Evolutionary conservation across 2,329 filamentous ascomycete species (phyloP).

Genomic region (Colletotrichum shisoi): DNA sequence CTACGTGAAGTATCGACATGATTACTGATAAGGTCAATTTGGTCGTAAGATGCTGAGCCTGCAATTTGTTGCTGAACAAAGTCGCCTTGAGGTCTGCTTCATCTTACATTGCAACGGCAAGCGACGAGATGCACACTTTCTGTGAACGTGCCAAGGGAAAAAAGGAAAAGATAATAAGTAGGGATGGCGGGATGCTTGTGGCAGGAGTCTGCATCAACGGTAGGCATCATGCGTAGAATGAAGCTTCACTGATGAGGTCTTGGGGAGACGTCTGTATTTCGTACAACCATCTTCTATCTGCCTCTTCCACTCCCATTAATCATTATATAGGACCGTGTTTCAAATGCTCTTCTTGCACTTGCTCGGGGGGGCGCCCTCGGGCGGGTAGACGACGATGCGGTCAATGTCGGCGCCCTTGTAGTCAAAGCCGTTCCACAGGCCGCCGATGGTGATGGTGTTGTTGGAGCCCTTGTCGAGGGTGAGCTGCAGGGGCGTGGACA

Average conservation of each 20-base stretch:
- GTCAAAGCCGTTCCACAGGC: slow-evolving; percentile 63
- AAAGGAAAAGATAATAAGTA: no score
- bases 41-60: no score
- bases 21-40: no score
- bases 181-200: background rate
- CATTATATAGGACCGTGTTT: background rate
- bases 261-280: background rate
- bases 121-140: no score
- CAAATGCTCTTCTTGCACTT: slow-evolving; percentile 15
- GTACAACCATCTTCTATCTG: background rate
- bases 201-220: background rate
- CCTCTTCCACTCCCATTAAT: background rate
- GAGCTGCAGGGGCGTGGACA: slow-evolving; percentile 64
- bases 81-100: no score
- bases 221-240: background rate
- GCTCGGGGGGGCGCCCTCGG: slow-evolving; percentile 49
- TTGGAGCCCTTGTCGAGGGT: slow-evolving; percentile 59
- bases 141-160: no score
- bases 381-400: slow-evolving; percentile 66
- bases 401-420: slow-evolving; percentile 67
- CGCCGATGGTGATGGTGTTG: slow-evolving; percentile 66
- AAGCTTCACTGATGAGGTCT: background rate
- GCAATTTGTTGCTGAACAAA: no score
- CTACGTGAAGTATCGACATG: background rate
- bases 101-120: no score